Percentiles rank a stretch among this genome's conserved stretches.
Conservation (phyloP, 2,329 filamentous ascomycete genomes). For the Trichophyton verrucosum region DNA sequence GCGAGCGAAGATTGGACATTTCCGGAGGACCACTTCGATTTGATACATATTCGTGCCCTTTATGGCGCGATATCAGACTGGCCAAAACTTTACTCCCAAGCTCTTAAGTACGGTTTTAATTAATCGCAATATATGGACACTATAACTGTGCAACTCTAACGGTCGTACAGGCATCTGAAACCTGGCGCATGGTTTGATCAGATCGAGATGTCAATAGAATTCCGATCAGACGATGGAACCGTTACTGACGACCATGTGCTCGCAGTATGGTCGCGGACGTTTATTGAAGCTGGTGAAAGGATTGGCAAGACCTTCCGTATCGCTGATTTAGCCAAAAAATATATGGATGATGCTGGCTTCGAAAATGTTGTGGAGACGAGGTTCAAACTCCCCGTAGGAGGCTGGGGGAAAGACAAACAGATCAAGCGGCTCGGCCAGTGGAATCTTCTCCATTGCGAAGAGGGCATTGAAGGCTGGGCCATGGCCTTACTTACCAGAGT, state of each 20-base stretch:
- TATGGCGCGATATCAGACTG: constrained; percentile 17
- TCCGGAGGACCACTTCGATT: constrained; percentile 37
- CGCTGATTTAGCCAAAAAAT: constrained; percentile 14
- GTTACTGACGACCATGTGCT: constrained; percentile 18
- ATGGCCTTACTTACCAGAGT: constrained; percentile 8
- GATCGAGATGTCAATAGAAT: constrained; percentile 19
- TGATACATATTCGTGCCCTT: constrained; percentile 36
- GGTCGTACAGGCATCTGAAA: constrained; percentile 13
- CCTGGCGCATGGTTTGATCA: constrained; percentile 20
- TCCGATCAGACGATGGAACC: constrained; percentile 17
- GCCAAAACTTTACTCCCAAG: constrained; percentile 16
- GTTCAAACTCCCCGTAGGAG: constrained; percentile 22
- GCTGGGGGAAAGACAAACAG: constrained; percentile 17
- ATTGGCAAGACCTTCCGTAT: constrained; percentile 22
- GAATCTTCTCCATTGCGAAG: constrained; percentile 7
- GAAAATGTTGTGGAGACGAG: constrained; percentile 19
- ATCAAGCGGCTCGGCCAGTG: constrained; percentile 8
- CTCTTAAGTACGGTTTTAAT: constrained; percentile 11
- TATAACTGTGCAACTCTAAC: not conserved
- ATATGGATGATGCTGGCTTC: constrained; percentile 22
- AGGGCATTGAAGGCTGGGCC: constrained; percentile 14
- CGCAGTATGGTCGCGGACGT: constrained; percentile 17
- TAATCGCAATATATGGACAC: not conserved
- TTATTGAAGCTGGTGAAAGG: constrained; percentile 21
- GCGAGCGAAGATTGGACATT: constrained; percentile 45